Evolutionary conservation across 768 basidiomycete species (phyloP).

Genomic region (Panus rudis): DNA sequence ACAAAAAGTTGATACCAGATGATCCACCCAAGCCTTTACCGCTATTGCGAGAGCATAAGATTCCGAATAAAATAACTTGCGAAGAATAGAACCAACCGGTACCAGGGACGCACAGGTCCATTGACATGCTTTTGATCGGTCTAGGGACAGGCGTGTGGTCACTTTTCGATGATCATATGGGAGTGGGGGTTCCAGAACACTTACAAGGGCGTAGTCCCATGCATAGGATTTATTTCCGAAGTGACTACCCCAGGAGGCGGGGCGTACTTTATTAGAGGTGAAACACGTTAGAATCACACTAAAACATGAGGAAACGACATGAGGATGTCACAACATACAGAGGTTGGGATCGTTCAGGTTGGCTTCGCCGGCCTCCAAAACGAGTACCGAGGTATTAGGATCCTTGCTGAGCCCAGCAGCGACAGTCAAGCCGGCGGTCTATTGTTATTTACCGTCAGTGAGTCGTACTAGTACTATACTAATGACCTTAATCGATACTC

Average conservation of each 20-base stretch:
- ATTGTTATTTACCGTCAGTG: not conserved
- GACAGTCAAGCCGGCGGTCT: conserved; percentile 31
- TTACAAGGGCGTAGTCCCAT: conserved; percentile 9
- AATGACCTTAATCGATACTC: not conserved
- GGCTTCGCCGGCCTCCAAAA: conserved; percentile 25
- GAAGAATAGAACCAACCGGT: not conserved
- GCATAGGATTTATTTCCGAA: conserved; percentile 8
- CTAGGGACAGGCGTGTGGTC: not conserved
- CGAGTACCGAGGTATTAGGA: conserved; percentile 25
- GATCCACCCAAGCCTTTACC: conserved; percentile 12
- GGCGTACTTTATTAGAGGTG: conserved; percentile 4
- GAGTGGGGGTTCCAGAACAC: not conserved
- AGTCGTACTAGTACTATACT: not conserved
- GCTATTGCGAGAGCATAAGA: not conserved
- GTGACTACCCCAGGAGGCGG: conserved; percentile 9
- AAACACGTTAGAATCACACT: no score
- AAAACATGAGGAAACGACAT: not conserved
- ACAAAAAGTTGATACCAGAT: conserved; percentile 13
- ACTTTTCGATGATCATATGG: not conserved
- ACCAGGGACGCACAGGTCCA: conserved; percentile 7
- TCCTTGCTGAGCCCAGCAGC: conserved; percentile 33
- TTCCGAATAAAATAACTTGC: not conserved
- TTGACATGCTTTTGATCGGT: conserved; percentile 5
- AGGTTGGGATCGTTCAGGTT: conserved; percentile 11
- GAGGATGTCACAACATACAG: not conserved